Base-by-base conservation (phyloP, 345 rosid genomes). In the Gossypium anomalum region DNA sequence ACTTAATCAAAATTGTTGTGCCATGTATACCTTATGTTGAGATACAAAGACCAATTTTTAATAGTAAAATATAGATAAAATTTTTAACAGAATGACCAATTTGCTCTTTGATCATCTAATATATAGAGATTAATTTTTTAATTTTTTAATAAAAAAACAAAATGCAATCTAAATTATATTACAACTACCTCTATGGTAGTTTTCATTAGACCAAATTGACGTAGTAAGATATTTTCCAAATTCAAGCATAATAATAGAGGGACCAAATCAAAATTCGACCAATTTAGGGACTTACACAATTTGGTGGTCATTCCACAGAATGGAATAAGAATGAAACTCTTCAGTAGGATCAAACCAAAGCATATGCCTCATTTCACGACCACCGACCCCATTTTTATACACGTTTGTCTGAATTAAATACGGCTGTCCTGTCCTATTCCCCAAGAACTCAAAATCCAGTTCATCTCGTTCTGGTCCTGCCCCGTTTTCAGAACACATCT, bases 301-400 rank as follows among this genome's bases (percentile, higher is more conserved):
- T 80, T 90, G 94, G 51, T 87, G 89, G 75, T 85, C 64, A 72
- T 95, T 93, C 98, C 98, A 95, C 7, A 91, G 89, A 51, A 93
- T 67, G 52, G 97, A 91, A 70, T 95, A 95, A 20, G 87, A 52
- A 73, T 95, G 99, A 75, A 74, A 93, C 0, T 91, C 99, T 76
- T 82, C 85, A 9, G 99, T 95, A 13, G 98, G 98, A 72, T 95
- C 99, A 80, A 95, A 95, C 98, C 99, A 94, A 11, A 94, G 96
- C 68, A 80, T 63, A 85, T 94, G 98, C 72, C 98, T 82, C 98
- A 94, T 94, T 83, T 94, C 99, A 7, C 99, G 88, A 38, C 69
- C 63, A 2, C 99, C 99, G 27, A 86, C 87, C n/a, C 99, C 99
- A 59, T 91, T 89, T 77, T 95, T 95, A 81, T 82, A 95, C 41